phyloP scores from a whole-genome alignment of 1,284 basidiomycete genomes.

The Leccinum pachyderme region DNA sequence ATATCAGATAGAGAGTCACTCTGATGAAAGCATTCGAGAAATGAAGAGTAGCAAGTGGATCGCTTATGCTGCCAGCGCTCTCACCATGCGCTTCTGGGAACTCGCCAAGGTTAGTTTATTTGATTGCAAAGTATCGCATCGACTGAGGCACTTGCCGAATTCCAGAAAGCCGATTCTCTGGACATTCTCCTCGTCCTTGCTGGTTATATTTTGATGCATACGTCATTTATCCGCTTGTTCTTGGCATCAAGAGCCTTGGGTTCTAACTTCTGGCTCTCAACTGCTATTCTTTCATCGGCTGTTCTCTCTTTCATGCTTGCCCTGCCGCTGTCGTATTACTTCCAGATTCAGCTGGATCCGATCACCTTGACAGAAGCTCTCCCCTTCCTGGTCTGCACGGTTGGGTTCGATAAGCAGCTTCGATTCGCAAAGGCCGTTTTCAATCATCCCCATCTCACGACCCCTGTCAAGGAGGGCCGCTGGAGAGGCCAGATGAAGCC shows the following conservation, averaged over 20 bases:
- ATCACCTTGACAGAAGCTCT: slow-evolving; percentile 93
- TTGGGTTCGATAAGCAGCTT: slow-evolving; percentile 98
- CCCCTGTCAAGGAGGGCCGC: slow-evolving; percentile 47
- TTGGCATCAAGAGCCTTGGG: slow-evolving; percentile 84
- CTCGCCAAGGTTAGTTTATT: slow-evolving; percentile 66
- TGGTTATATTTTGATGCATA: slow-evolving; percentile 96
- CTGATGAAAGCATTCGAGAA: slow-evolving; percentile 53
- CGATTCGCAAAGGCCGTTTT: slow-evolving; percentile 90
- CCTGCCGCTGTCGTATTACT: slow-evolving; percentile 79
- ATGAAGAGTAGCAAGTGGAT: slow-evolving; percentile 83
- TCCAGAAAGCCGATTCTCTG: slow-evolving; percentile 87
- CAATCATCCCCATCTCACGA: slow-evolving; percentile 74
- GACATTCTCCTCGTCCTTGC: slow-evolving; percentile 96
- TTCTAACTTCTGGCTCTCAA: slow-evolving; percentile 86
- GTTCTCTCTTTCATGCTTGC: slow-evolving; percentile 87
- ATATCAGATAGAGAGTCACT: slow-evolving; percentile 41
- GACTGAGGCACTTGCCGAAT: slow-evolving; percentile 9
- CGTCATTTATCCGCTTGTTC: slow-evolving; percentile 90
- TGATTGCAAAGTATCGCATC: not conserved
- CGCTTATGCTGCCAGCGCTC: slow-evolving; percentile 78
- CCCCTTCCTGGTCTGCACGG: slow-evolving; percentile 96
- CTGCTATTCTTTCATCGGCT: slow-evolving; percentile 83
- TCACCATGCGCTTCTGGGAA: slow-evolving; percentile 83
- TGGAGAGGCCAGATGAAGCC: slow-evolving; percentile 61
- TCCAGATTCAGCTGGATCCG: slow-evolving; percentile 89